These are phyloP conservation scores for Chaetomiaceae sp. DNA, from an alignment of 2,329 filamentous ascomycete genomes.

Conservation along the genomic window DNA sequence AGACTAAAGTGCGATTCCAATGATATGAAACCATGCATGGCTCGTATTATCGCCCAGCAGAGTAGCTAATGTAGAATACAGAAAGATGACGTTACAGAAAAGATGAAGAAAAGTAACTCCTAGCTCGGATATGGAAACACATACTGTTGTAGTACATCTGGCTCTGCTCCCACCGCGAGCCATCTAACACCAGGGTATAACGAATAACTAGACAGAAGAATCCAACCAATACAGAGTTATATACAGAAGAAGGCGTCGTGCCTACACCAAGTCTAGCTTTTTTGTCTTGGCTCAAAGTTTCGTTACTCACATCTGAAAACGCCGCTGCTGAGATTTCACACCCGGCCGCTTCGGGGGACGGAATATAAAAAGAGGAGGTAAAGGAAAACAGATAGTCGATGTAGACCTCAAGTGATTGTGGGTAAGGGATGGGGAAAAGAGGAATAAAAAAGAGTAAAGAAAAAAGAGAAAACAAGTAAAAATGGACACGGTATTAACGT, in stretches of 20 bases:
- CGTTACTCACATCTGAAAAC: slow-evolving; percentile 11
- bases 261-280: slow-evolving; percentile 9
- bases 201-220: not conserved
- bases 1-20: too few species aligned
- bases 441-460: not conserved
- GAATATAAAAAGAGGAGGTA: not conserved
- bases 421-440: not conserved
- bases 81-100: too few species aligned
- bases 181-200: slow-evolving; percentile 12
- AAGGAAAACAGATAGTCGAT: not conserved
- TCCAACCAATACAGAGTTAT: not conserved
- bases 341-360: not conserved
- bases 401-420: not conserved
- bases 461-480: not conserved
- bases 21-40: too few species aligned
- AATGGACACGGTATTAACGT: too few species aligned
- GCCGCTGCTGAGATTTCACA: slow-evolving; percentile 8
- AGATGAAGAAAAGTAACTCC: too few species aligned
- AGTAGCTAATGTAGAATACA: too few species aligned
- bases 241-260: slow-evolving; percentile 7
- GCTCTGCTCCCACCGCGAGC: not conserved
- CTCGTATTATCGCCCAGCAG: too few species aligned
- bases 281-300: not conserved
- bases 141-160: too few species aligned
- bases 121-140: too few species aligned